Evolutionary conservation across 164 flowering plant genomes (phyloP).

Genomic region (Vitis vinifera): DNA sequence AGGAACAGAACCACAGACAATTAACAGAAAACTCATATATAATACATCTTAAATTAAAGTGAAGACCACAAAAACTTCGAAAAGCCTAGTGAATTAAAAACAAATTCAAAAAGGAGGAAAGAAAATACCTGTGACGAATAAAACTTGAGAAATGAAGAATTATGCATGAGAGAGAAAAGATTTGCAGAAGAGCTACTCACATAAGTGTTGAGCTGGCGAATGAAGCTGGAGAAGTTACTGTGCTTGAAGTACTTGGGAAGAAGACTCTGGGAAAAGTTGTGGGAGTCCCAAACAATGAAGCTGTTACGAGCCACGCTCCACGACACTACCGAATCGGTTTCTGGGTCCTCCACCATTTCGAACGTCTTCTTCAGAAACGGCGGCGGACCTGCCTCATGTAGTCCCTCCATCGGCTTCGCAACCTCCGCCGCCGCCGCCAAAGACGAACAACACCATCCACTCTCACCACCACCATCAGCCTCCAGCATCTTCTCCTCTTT

Average conservation of each 20-base stretch:
- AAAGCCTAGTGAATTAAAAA: background rate
- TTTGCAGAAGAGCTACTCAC: slow-evolving; percentile 30
- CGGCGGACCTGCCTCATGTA: slow-evolving; percentile 60
- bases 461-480: background rate
- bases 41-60: background rate
- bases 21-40: background rate
- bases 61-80: background rate
- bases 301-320: slow-evolving; percentile 51
- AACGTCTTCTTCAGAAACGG: slow-evolving; percentile 74
- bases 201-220: slow-evolving; percentile 80
- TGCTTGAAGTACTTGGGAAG: slow-evolving; percentile 81
- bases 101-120: background rate
- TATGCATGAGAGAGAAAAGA: background rate
- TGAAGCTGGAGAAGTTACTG: slow-evolving; percentile 74
- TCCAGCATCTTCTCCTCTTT: background rate
- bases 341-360: slow-evolving; percentile 72
- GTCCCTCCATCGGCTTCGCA: slow-evolving; percentile 50
- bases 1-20: background rate
- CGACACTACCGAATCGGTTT: slow-evolving; percentile 54
- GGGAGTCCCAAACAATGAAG: slow-evolving; percentile 68
- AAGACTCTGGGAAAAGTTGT: slow-evolving; percentile 41
- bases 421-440: background rate
- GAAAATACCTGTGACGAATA: background rate
- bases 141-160: background rate
- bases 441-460: background rate